Evolutionary conservation across 371 early-diverging fungal genomes (phyloP), one percentile per base, ranked within the genome.

Genomic region (Chytridium lagenaria): DNA sequence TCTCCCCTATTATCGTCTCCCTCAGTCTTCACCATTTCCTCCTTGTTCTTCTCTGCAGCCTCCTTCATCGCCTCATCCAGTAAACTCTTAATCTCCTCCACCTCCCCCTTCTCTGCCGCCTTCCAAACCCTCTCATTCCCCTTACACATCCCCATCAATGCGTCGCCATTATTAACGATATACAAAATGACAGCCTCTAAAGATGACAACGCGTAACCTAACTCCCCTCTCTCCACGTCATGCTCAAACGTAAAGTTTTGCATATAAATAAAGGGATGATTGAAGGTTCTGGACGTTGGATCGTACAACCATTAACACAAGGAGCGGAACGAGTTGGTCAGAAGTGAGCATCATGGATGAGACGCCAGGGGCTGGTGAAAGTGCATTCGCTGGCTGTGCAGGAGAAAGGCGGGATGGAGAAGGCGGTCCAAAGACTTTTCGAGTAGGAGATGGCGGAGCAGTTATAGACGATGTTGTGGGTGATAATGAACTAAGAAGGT

Each of bases 191-290:
- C 78, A 3, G 71, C 78, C 37, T 78, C 78, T 10, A 78, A 38
- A 10, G 74, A 28, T 0, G 78, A 71, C 1, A 78, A 38, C 5
- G 74, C 78, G 40, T 66, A 69, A 15, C 77, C 77, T 38, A 37
- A 72, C 37, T 76, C 77, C 16, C 77, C 77, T 22, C 64, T 50
- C 7, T 39, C 66, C 2, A 76, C 77, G 39, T 76, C 77, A 19
- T 69, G 66, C 30, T 72, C 73, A 59, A 77, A 77, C 10, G 70
- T 57, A 38, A 73, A 77, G 33, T 73, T 34, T 23, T 66, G 69
- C 73, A 77, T 77, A 30, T 70, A n/a, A 77, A 61, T 70, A 59
- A 59, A 77, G 26, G 28, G 44, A 63, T 1, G 73, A 73, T 1
- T 70, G 52, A 31, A 77, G 30, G 59, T 77, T 77, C 39, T 70